Base-by-base conservation (phyloP, 441 rosid genomes). In the Flueggea neowawraea region DNA sequence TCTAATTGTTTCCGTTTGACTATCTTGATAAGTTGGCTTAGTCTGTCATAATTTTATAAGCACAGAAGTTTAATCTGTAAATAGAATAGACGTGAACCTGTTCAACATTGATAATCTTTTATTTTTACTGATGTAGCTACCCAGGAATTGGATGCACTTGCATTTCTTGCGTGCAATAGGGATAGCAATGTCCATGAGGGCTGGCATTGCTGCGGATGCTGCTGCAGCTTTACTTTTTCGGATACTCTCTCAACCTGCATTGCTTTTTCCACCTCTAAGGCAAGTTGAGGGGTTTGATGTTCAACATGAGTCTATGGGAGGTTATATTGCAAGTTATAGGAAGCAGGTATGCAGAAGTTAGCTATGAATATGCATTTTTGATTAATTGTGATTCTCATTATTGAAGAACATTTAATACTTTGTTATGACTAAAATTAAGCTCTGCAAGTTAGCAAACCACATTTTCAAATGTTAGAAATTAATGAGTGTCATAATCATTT, bases 131-230 rank as follows among this genome's bases (percentile, higher is more conserved):
- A 60, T 81, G 77, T 68, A 95, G 99, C 90, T 95, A 73, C 99
- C 99, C 32, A 84, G 93, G 76, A 95, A 95, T 75, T 95, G 99
- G 99, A 84, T 95, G 97, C 99, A 95, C 79, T 79, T 95, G 82
- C 99, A 95, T 72, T 95, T 95, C 81, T 81, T 95, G 84, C 95
- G 99, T 58, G 99, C 99, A 49, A 95, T 95, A 60, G 99, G 99
- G 65, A 87, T 84, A 53, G 99, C 97, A 41, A 95, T 95, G 97
- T 95, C 99, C 67, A 95, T 91, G 99, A 85, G 99, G 76, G 97
- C 84, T 44, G 97, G 97, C 65, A 86, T 95, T 65, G 99, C 99
- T 68, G 97, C 99, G 58, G 99, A 95, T 75, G 97, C 97, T 67
- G 99, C 99, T 9, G 99, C 97, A 54, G 99, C 99, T 57, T 82